Conservation (phyloP, 495 filamentous ascomycete species). For the Aspergillus kassunensis region DNA sequence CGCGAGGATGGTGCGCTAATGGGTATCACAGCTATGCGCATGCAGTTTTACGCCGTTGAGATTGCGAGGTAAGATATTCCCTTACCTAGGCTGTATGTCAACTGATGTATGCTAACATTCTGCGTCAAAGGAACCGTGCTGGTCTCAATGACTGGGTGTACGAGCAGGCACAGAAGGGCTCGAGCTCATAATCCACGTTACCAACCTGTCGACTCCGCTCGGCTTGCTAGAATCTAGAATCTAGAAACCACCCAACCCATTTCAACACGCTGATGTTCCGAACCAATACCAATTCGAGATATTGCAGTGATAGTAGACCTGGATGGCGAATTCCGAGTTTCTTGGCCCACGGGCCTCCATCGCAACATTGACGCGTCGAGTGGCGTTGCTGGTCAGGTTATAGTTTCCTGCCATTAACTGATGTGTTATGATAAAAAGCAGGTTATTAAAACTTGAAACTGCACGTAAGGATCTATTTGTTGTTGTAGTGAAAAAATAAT, state of each 20-base stretch:
- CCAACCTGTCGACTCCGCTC: background rate
- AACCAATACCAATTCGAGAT: background rate
- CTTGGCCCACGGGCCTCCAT: background rate
- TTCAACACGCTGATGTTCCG: background rate
- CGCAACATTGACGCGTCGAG: background rate
- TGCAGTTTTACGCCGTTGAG: conserved; percentile 99
- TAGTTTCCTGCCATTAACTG: background rate
- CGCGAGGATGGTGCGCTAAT: conserved; percentile 12
- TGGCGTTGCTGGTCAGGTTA: background rate
- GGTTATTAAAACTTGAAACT: background rate
- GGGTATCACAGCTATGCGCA: conserved; percentile 49
- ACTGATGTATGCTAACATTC: conserved; percentile 10
- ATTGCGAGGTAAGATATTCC: conserved; percentile 65
- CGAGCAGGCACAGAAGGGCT: conserved; percentile 59
- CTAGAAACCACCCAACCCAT: conserved; percentile 2
- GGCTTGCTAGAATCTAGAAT: background rate
- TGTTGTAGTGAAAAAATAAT: conserved; percentile 9
- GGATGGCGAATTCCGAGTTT: background rate
- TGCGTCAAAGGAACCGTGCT: conserved; percentile 60
- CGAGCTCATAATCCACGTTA: conserved; percentile 25
- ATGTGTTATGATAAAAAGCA: background rate
- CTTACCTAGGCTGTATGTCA: background rate
- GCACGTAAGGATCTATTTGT: conserved; percentile 12
- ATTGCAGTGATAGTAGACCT: background rate
- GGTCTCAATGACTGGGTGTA: conserved; percentile 97